Conservation (phyloP, 225 moss, liverwort and hornwort species). For the Marchantia polymorpha region DNA sequence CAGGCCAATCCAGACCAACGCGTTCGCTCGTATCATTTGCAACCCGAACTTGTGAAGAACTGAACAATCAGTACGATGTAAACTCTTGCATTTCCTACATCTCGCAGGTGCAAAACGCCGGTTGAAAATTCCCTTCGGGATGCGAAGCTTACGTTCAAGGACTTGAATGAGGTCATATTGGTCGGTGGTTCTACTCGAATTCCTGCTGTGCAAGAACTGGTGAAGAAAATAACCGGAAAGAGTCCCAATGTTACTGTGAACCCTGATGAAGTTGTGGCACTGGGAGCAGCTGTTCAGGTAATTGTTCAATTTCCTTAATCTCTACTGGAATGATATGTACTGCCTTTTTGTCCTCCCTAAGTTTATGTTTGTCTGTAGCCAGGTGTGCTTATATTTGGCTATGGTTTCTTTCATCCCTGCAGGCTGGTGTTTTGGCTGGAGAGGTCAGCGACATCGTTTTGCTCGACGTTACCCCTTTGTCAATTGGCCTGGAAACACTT, state of each 20-base stretch:
- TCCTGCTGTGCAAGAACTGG: slow-evolving; percentile 84
- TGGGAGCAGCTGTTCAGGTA: slow-evolving; percentile 93
- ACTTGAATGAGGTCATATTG: slow-evolving; percentile 86
- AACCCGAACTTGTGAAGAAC: not conserved
- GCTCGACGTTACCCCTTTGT: slow-evolving; percentile 81
- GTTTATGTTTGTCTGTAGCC: not conserved
- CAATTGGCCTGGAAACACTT: slow-evolving; percentile 83
- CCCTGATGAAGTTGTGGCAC: slow-evolving; percentile 90
- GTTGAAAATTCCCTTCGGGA: slow-evolving; percentile 85
- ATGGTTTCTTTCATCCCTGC: not conserved
- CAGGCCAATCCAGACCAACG: not conserved
- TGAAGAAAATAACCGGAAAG: slow-evolving; percentile 69
- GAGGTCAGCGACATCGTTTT: slow-evolving; percentile 94
- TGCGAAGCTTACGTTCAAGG: slow-evolving; percentile 78
- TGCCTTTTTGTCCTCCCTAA: not conserved
- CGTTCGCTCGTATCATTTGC: not conserved
- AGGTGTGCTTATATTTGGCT: too few species aligned
- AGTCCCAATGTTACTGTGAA: slow-evolving; percentile 92
- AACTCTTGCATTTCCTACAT: not conserved
- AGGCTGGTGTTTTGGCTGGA: slow-evolving; percentile 92
- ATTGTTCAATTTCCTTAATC: not conserved
- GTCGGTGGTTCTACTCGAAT: slow-evolving; percentile 93
- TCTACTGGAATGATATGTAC: not conserved
- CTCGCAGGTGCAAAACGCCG: slow-evolving; percentile 72
- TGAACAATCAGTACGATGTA: too few species aligned